A percentile compares a stretch with the other conserved stretches of the same genome.
Conservation (phyloP, 768 basidiomycete species). For the Mycena haematopus region DNA sequence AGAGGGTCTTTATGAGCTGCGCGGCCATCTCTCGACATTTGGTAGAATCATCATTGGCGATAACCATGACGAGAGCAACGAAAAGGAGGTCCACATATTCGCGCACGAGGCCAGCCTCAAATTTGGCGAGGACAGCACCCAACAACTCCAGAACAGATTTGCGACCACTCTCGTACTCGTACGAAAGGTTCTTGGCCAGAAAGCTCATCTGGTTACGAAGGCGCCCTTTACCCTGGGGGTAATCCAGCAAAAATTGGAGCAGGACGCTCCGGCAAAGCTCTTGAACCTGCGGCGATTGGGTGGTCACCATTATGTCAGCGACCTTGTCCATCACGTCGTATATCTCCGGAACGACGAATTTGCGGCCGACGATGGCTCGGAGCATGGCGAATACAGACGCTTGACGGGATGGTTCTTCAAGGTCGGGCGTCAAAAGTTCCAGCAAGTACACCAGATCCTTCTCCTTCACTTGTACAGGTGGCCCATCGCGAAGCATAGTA, state of each 20-base stretch:
- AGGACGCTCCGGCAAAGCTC: constrained; percentile 89
- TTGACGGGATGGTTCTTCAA: constrained; percentile 90
- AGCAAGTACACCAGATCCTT: constrained; percentile 88
- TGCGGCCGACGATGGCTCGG: constrained; percentile 87
- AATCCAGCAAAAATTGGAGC: constrained; percentile 95
- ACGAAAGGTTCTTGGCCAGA: constrained; percentile 90
- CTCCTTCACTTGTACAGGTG: constrained; percentile 82
- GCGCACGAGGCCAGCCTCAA: constrained; percentile 71
- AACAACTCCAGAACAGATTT: constrained; percentile 94
- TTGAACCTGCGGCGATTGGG: constrained; percentile 88
- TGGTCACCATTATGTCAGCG: constrained; percentile 91
- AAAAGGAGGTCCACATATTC: constrained; percentile 92
- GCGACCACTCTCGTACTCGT: constrained; percentile 88
- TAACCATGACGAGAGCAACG: constrained; percentile 87
- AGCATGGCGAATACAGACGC: constrained; percentile 86
- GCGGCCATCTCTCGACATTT: constrained; percentile 91
- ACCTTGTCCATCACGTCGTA: constrained; percentile 97
- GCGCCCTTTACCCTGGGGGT: constrained; percentile 94
- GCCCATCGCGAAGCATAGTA: constrained; percentile 87
- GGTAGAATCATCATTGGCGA: constrained; percentile 93
- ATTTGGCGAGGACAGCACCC: constrained; percentile 83
- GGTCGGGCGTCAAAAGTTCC: constrained; percentile 84
- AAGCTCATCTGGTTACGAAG: constrained; percentile 89
- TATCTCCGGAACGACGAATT: constrained; percentile 93
- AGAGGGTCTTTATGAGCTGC: constrained; percentile 78